phyloP scores from a whole-genome alignment of 805 yeast species.

The Kodamaea fukazawae region DNA sequence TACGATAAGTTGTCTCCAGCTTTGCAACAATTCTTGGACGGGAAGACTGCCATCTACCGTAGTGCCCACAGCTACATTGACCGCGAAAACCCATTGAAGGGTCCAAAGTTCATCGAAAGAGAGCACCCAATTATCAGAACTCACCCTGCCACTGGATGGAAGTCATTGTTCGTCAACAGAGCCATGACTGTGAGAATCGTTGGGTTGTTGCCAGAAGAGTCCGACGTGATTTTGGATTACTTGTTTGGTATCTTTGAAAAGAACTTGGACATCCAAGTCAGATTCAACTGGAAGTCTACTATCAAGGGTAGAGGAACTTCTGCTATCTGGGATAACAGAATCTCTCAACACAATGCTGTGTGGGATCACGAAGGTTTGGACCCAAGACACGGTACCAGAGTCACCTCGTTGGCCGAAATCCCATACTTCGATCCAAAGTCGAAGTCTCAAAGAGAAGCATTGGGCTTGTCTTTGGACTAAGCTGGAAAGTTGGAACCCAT shows the following conservation, averaged over 20 bases:
- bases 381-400: constrained; percentile 50
- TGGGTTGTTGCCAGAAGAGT: constrained; percentile 29
- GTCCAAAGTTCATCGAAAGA: constrained; percentile 27
- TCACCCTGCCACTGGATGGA: constrained; percentile 35
- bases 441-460: constrained; percentile 52
- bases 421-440: constrained; percentile 51
- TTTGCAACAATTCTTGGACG: constrained; percentile 50
- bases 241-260: constrained; percentile 14
- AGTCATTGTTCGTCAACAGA: constrained; percentile 28
- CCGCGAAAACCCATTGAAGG: constrained; percentile 32
- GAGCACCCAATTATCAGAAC: constrained; percentile 32
- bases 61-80: constrained; percentile 41
- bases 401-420: constrained; percentile 51
- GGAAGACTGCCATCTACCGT: constrained; percentile 45
- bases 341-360: constrained; percentile 53
- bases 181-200: constrained; percentile 30
- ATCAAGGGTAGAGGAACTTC: constrained; percentile 22
- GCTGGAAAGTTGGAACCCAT: too few relatives aligned
- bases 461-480: constrained; percentile 33
- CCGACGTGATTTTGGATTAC: constrained; percentile 15
- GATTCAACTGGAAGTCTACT: constrained; percentile 19
- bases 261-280: constrained; percentile 19
- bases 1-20: constrained; percentile 55
- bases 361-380: constrained; percentile 47
- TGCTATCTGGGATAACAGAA: constrained; percentile 61